Percentiles rank a stretch among this genome's conserved stretches.
phyloP scores from a whole-genome alignment of 129 eudicot genomes.

The Pseudognaphalium luteoalbum region DNA sequence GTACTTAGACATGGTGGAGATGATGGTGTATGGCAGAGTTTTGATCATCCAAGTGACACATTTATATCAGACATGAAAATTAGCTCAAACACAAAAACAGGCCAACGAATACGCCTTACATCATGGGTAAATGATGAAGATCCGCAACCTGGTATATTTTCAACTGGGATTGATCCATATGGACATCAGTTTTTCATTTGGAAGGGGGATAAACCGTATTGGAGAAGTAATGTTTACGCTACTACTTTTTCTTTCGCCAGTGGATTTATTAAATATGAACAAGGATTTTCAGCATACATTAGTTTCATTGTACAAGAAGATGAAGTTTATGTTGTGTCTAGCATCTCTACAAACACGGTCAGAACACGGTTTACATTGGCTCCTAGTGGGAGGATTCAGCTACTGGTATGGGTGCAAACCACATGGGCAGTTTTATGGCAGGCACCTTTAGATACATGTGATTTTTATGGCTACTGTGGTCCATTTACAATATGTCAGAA shows the following conservation, averaged over 20 bases:
- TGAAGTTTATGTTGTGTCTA: constrained; percentile 22
- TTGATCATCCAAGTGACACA: constrained; percentile 55
- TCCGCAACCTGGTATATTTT: constrained; percentile 55
- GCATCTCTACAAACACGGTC: constrained; percentile 13
- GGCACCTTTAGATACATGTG: constrained; percentile 35
- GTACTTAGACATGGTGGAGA: constrained; percentile 41
- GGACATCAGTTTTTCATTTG: constrained; percentile 35
- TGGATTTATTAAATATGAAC: constrained; percentile 1
- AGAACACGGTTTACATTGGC: constrained; percentile 24
- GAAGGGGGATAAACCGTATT: constrained; percentile 45
- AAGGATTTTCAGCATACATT: constrained; percentile 28
- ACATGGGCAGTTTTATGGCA: constrained; percentile 32
- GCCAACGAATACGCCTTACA: constrained; percentile 27
- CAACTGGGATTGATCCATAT: constrained; percentile 41
- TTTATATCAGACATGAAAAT: constrained; percentile 53
- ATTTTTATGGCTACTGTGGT: constrained; percentile 42
- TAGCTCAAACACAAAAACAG: constrained; percentile 30
- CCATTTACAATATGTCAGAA: constrained; percentile 31
- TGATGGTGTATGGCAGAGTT: constrained; percentile 56
- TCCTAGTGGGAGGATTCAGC: constrained; percentile 26
- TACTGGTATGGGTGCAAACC: constrained; percentile 31
- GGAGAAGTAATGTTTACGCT: constrained; percentile 47
- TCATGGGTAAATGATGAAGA: constrained; percentile 60
- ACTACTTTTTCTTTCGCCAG: constrained; percentile 10
- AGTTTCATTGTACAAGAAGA: constrained; percentile 29